Evolutionary conservation across 257 asterid genomes (phyloP).

Genomic region (Penstemon davidsonii): DNA sequence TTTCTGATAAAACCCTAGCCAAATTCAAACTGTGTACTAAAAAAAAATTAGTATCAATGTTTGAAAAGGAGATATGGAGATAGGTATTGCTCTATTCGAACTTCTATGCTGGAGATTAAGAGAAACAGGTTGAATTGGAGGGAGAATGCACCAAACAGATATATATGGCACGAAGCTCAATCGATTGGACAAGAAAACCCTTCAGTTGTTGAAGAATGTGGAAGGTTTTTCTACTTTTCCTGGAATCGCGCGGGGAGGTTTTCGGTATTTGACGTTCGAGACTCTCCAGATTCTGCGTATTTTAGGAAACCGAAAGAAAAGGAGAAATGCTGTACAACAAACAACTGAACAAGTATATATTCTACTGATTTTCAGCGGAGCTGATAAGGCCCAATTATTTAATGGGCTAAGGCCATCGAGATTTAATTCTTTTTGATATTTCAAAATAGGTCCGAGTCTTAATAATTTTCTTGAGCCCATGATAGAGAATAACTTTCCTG

Average conservation of each 20-base stretch:
- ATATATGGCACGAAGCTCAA: constrained; percentile 36
- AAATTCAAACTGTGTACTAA: not conserved
- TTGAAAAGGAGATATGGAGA: not conserved
- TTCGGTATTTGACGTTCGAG: not conserved
- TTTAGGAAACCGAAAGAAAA: too few relatives aligned
- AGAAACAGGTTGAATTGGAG: constrained; percentile 7
- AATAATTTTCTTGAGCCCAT: too few relatives aligned
- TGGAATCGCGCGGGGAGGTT: not conserved
- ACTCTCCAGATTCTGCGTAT: too few relatives aligned
- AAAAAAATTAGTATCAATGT: not conserved
- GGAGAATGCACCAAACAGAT: not conserved
- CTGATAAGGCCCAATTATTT: not conserved
- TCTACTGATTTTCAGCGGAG: too few relatives aligned
- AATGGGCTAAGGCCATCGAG: not conserved
- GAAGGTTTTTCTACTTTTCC: not conserved
- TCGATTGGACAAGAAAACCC: constrained; percentile 20
- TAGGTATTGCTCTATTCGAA: not conserved
- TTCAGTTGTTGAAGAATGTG: not conserved
- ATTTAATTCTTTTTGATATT: too few relatives aligned
- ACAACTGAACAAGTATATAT: not conserved
- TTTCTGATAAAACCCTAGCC: not conserved
- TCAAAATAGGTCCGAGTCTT: too few relatives aligned
- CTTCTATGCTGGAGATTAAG: not conserved
- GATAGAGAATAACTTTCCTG: not conserved
- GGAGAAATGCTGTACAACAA: not conserved